These are phyloP conservation scores for Leccinum subgranulosum DNA, from an alignment of 768 basidiomycete genomes.

Conservation along the genomic window DNA sequence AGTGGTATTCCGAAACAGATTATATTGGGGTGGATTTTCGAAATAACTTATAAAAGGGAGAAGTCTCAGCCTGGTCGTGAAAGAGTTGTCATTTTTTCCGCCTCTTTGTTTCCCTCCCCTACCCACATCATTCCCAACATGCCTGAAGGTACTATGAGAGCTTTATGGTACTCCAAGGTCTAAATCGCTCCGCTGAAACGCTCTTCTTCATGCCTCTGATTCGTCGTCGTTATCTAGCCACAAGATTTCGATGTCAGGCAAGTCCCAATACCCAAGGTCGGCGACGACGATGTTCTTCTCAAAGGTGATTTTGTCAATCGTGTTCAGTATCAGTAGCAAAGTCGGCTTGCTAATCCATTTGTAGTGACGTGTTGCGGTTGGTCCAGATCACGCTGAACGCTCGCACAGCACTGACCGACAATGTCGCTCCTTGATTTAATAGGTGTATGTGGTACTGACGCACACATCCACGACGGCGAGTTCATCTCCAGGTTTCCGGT, in stretches of 20 bases:
- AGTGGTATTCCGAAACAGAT: constrained; percentile 19
- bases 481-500: constrained; percentile 63
- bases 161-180: constrained; percentile 69
- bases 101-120: neutral
- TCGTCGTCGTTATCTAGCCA: constrained; percentile 41
- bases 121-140: constrained; percentile 29
- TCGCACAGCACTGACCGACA: neutral
- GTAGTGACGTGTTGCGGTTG: constrained; percentile 44
- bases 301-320: constrained; percentile 47
- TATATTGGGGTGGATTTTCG: neutral
- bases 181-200: constrained; percentile 7
- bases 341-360: constrained; percentile 1
- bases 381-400: constrained; percentile 5
- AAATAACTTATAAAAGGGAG: constrained; percentile 19
- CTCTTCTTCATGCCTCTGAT: constrained; percentile 8
- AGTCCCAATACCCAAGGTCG: constrained; percentile 63
- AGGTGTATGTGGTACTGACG: constrained; percentile 62
- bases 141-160: constrained; percentile 68
- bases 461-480: constrained; percentile 63
- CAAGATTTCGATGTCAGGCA: constrained; percentile 62
- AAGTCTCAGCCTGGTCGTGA: neutral
- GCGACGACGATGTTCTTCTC: constrained; percentile 70
- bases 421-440: neutral
- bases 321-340: neutral
- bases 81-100: neutral